Percentiles rank a stretch among this genome's conserved stretches.
phyloP scores from a whole-genome alignment of 1,139 yeast genomes.

The Pneumocystis murina region DNA sequence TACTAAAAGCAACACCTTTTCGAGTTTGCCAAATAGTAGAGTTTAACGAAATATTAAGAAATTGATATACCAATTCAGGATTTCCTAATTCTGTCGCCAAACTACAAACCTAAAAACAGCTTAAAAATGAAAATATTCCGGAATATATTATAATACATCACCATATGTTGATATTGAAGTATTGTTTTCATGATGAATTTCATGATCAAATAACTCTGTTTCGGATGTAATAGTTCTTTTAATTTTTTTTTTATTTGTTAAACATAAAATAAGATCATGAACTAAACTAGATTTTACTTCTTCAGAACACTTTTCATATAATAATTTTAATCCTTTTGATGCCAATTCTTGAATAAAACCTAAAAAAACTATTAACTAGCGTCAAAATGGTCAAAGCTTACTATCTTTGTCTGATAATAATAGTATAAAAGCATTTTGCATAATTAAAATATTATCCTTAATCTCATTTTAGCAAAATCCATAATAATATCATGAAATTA shows the following conservation, averaged over 20 bases:
- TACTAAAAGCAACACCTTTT: slow-evolving; percentile 86
- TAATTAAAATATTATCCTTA: slow-evolving; percentile 33
- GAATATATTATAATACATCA: slow-evolving; percentile 17
- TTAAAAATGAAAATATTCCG: neutral
- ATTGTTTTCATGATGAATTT: slow-evolving; percentile 26
- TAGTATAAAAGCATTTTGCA: slow-evolving; percentile 50
- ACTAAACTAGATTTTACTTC: slow-evolving; percentile 61
- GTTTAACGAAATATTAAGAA: slow-evolving; percentile 81
- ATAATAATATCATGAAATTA: neutral
- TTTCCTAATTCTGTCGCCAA: slow-evolving; percentile 92
- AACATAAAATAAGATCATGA: slow-evolving; percentile 46
- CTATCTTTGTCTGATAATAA: slow-evolving; percentile 15
- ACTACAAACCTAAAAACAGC: slow-evolving; percentile 16
- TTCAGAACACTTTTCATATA: slow-evolving; percentile 62
- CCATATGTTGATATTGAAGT: slow-evolving; percentile 70
- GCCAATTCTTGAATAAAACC: slow-evolving; percentile 79
- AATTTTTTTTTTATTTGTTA: slow-evolving; percentile 50
- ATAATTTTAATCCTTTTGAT: slow-evolving; percentile 67
- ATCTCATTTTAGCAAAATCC: slow-evolving; percentile 20
- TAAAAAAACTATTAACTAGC: neutral
- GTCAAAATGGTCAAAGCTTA: neutral
- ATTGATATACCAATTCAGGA: slow-evolving; percentile 82
- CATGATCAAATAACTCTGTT: slow-evolving; percentile 75
- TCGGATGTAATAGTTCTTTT: slow-evolving; percentile 55
- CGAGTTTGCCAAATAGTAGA: slow-evolving; percentile 86